Evolutionary conservation across 306 rosid genomes (phyloP).

Genomic region (Trifolium dubium): DNA sequence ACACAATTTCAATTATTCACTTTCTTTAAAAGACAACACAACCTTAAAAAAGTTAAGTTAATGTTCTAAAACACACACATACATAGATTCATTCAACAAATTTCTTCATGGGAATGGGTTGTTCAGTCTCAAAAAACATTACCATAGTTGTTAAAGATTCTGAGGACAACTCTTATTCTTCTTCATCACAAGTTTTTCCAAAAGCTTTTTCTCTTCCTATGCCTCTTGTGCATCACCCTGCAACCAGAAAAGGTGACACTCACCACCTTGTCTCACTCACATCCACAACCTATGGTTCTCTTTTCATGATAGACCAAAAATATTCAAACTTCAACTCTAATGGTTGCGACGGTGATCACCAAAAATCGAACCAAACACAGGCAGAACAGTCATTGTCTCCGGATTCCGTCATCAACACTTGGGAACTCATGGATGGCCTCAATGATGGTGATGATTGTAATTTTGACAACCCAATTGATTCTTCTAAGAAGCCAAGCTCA

Average conservation of each 20-base stretch:
- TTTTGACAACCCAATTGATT: conserved; percentile 25
- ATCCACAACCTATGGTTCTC: conserved; percentile 86
- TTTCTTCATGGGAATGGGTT: conserved; percentile 52
- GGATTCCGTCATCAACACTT: conserved; percentile 84
- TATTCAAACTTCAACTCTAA: conserved; percentile 41
- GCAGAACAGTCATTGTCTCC: conserved; percentile 60
- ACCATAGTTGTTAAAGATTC: conserved; percentile 49
- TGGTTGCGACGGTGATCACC: neutral
- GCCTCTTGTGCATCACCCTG: conserved; percentile 81
- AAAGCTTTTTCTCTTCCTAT: conserved; percentile 62
- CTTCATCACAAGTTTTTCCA: conserved; percentile 48
- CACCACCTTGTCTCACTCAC: conserved; percentile 87
- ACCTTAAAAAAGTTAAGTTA: conserved; percentile 18
- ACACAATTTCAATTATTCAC: conserved; percentile 5
- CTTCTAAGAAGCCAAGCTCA: conserved; percentile 40
- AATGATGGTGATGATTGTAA: conserved; percentile 9
- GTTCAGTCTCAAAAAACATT: conserved; percentile 72
- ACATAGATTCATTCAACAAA: neutral
- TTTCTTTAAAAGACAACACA: neutral
- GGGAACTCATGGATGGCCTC: conserved; percentile 86
- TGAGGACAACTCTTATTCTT: conserved; percentile 31
- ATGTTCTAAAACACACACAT: neutral
- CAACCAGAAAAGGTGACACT: conserved; percentile 74
- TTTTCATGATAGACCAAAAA: conserved; percentile 55
- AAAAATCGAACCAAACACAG: conserved; percentile 13